Base-by-base conservation (phyloP, 2,329 filamentous ascomycete species). In the Paradendryphiella salina region DNA sequence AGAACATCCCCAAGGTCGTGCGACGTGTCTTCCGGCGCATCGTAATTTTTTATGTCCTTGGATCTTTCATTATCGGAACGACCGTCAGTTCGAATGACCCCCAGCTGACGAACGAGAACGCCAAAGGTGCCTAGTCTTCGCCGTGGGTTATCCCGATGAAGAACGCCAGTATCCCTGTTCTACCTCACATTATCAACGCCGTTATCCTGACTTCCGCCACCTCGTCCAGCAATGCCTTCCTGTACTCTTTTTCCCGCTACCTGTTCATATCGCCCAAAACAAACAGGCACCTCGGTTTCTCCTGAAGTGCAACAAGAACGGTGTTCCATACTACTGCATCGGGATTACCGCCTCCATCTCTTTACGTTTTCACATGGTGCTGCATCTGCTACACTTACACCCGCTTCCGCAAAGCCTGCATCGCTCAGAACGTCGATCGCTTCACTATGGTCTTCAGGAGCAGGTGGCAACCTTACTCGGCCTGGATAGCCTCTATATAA, bases 181-280 rank as follows among this genome's bases (percentile, higher is more conserved):
- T 91, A 4, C 85, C 87, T 0, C 84, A 83, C 5, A 82, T 92
- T 46, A 85, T 92, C 72, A 93, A 93, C 68, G 88, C 87, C 29
- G 79, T 91, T 20, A 85, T 92, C 60, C 79, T 91, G 58, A 88
- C 85, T 0, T 87, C 85, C 0, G 87, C 85, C 0, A 86, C 83
- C 73, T 89, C 86, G 0, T 80, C 86, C 0, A 84, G 82, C 0
- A 90, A 90, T 60, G 84, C 86, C 58, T 83, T 81, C 63, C 75
- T 91, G 44, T 79, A 80, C 61, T 76, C 77, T 2, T 79, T 77
- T 9, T 81, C 79, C 5, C 76, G 81, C 54, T 78, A 78, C 48
- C 73, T 83, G 8, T 82, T 80, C 56, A 73, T 52, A 64, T 78
- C 33, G 76, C 76, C 1, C 75, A 80, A 58, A 79, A 80, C 57